Evolutionary conservation across 148 eudicot species (phyloP).

Genomic region (Silene conica): DNA sequence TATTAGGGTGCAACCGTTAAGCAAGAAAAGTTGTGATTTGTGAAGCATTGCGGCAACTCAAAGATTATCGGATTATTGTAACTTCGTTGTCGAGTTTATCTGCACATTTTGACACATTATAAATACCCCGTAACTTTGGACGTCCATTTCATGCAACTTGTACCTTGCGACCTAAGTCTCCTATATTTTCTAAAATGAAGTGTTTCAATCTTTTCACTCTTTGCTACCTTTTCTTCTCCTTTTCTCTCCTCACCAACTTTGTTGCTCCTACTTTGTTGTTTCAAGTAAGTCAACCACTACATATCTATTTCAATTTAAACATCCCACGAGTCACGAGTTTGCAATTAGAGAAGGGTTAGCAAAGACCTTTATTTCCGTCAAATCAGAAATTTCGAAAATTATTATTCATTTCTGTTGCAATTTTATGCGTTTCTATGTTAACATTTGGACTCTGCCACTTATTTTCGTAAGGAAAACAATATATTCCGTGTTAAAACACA

Average conservation of each 20-base stretch:
- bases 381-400: too few species aligned
- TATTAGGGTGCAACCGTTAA: too few species aligned
- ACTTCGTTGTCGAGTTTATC: constrained; percentile 22
- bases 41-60: constrained; percentile 16
- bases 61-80: constrained; percentile 11
- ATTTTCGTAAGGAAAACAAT: too few species aligned
- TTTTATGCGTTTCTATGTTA: too few species aligned
- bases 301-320: too few species aligned
- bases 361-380: too few species aligned
- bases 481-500: too few species aligned
- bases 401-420: too few species aligned
- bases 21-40: neutral
- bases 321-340: too few species aligned
- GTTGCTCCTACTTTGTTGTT: constrained; percentile 42
- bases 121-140: neutral
- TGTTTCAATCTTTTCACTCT: constrained; percentile 7
- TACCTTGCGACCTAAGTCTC: neutral
- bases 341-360: too few species aligned
- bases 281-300: constrained; percentile 33
- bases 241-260: constrained; percentile 12
- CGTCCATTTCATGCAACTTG: constrained; percentile 4
- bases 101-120: constrained; percentile 13
- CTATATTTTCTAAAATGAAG: constrained; percentile 13
- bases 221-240: constrained; percentile 9
- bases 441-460: too few species aligned